Evolutionary conservation across 768 basidiomycete species (phyloP).

Genomic region (Wakefieldia striispora): DNA sequence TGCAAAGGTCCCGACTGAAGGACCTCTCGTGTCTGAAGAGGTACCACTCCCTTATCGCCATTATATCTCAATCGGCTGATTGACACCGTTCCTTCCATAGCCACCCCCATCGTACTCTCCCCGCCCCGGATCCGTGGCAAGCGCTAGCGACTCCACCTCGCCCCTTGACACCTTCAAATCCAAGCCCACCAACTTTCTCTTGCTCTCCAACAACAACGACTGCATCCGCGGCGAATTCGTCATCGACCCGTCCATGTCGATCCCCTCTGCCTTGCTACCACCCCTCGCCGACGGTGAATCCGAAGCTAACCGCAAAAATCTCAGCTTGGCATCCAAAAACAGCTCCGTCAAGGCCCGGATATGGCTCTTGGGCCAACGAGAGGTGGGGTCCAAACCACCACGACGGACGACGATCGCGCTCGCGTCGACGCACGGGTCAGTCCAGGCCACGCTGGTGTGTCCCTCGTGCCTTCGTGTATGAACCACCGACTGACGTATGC

Average conservation of each 20-base stretch:
- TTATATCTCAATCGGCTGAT: background rate
- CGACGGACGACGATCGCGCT: slow-evolving; percentile 24
- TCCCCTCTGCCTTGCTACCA: slow-evolving; percentile 40
- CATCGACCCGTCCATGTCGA: slow-evolving; percentile 40
- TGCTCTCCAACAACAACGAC: slow-evolving; percentile 4
- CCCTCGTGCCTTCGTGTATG: background rate
- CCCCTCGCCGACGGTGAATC: slow-evolving; percentile 36
- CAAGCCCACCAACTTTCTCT: slow-evolving; percentile 29
- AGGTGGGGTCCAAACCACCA: slow-evolving; percentile 6
- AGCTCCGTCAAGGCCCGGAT: slow-evolving; percentile 40
- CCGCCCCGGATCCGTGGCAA: background rate
- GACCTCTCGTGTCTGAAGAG: slow-evolving; percentile 1
- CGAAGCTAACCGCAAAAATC: slow-evolving; percentile 39
- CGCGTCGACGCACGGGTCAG: slow-evolving; percentile 12
- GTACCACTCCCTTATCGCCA: background rate
- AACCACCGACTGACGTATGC: background rate
- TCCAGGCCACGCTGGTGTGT: slow-evolving; percentile 21
- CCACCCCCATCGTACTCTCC: slow-evolving; percentile 27
- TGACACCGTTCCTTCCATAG: slow-evolving; percentile 2
- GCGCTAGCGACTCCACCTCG: background rate
- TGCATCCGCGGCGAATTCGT: slow-evolving; percentile 35
- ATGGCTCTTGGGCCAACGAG: slow-evolving; percentile 27
- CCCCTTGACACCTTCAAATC: slow-evolving; percentile 15
- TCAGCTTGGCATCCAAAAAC: slow-evolving; percentile 34
- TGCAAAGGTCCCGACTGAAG: background rate